Percentiles rank a stretch among this genome's conserved stretches.
Conservation (phyloP, 352 stramenopile genomes). For the Pythium utonaiense region DNA sequence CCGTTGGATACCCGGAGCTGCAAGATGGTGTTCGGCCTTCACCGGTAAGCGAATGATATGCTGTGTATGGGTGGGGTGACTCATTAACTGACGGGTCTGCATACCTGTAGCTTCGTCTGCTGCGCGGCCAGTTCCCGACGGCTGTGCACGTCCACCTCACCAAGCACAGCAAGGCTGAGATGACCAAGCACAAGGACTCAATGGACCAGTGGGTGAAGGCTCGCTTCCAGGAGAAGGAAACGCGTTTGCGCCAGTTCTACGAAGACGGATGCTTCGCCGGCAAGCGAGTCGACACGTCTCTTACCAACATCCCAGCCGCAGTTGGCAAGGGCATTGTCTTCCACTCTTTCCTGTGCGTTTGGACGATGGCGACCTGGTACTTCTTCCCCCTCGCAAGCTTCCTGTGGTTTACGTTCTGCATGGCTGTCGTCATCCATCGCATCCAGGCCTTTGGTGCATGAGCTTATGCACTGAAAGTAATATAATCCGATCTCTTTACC, state of each 20-base stretch:
- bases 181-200: constrained; percentile 39
- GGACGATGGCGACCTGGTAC: constrained; percentile 28
- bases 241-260: constrained; percentile 66
- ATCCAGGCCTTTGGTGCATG: constrained; percentile 43
- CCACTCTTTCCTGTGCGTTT: constrained; percentile 36
- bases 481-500: neutral
- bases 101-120: constrained; percentile 45
- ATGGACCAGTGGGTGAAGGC: constrained; percentile 64
- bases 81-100: neutral
- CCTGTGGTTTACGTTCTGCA: constrained; percentile 41
- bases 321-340: constrained; percentile 29
- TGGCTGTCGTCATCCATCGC: constrained; percentile 42
- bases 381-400: constrained; percentile 32
- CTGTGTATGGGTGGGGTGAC: too few relatives aligned
- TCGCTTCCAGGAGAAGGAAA: constrained; percentile 71
- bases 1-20: constrained; percentile 74
- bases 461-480: constrained; percentile 17
- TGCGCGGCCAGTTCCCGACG: constrained; percentile 56
- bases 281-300: constrained; percentile 20
- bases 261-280: constrained; percentile 22
- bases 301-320: constrained; percentile 25
- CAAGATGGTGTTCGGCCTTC: constrained; percentile 62
- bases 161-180: constrained; percentile 41
- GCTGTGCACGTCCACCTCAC: constrained; percentile 76
- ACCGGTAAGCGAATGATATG: constrained; percentile 28